Base-by-base conservation (phyloP, 1,284 basidiomycete species). In the Ustilago hordei region DNA sequence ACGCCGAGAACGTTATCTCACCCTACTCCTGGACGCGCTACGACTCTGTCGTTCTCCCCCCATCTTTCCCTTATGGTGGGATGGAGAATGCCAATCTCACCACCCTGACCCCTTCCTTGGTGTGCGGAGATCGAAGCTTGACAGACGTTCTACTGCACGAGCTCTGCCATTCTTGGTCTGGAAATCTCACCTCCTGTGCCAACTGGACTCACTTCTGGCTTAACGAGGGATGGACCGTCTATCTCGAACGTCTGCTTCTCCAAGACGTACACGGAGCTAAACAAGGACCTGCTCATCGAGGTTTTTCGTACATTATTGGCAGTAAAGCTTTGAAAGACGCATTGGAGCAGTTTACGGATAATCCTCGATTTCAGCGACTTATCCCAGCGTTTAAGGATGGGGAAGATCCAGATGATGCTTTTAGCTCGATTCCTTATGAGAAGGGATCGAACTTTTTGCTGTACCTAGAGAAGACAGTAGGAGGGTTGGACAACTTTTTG, bases 21-120 rank as follows among this genome's bases (percentile, higher is more conserved):
- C 84, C 84, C 0, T 99, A 98, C 86, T 89, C 89, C 55, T 98
- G 96, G 87, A 93, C 93, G 2, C 92, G 95, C 3, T 98, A 95
- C 83, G 95, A 98, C 86, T 87, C 95, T 8, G 89, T 98, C 35
- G 92, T 98, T n/a, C 89, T 98, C 8, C 96, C 96, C 0, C 92
- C 94, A 15, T 93, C 93, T 0, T 98, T 98, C 89, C 95, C 95
- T 0, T 98, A 86, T 70, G 87, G 86, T 28, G 86, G 85, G 35
- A 85, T 85, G 83, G 83, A 86, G 64, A 84, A 86, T 47, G 81
- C 84, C 43, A 86, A 86, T 67, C 58, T 85, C 12, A 84, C 83
- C 47, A 84, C 84, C 6, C 69, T 86, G 34, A 86, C 84, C 1
- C 84, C 84, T 54, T 79, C 76, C 41, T 69, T 86, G n/a, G 79